Conservation (phyloP, 2,329 filamentous ascomycete genomes). For the Ophiocordyceps sinensis region DNA sequence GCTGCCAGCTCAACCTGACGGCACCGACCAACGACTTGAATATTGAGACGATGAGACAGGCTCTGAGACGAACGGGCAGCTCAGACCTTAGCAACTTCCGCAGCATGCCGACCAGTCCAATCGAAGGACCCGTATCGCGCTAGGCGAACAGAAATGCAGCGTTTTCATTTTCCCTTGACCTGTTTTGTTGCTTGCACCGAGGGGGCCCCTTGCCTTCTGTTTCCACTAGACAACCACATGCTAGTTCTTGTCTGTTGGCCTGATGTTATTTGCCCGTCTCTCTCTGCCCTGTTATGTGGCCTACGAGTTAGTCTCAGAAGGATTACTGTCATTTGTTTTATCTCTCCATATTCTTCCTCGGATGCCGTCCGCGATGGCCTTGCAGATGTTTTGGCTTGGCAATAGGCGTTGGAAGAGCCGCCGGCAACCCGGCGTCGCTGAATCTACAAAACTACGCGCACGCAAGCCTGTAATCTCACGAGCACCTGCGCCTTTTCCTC, state of each 20-base stretch:
- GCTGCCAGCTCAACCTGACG: constrained; percentile 33
- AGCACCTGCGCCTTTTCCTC: neutral
- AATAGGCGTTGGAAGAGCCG: constrained; percentile 4
- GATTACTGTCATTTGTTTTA: neutral
- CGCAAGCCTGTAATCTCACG: neutral
- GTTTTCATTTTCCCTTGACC: neutral
- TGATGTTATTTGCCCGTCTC: neutral
- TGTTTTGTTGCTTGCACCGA: neutral
- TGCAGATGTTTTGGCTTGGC: neutral
- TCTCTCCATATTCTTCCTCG: constrained; percentile 1
- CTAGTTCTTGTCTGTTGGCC: neutral
- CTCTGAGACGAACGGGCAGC: constrained; percentile 70
- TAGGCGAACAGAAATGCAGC: constrained; percentile 4
- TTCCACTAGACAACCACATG: neutral
- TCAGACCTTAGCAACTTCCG: constrained; percentile 51
- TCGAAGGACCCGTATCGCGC: constrained; percentile 24
- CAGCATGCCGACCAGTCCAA: constrained; percentile 44
- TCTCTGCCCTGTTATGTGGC: neutral
- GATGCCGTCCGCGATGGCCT: neutral
- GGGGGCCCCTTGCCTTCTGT: neutral
- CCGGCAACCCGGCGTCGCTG: neutral
- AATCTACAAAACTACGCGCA: constrained; percentile 1
- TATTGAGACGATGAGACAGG: constrained; percentile 89
- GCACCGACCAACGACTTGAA: constrained; percentile 49
- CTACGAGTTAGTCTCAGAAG: neutral